These are phyloP conservation scores for Talaromyces sp. DNA, from an alignment of 2,329 filamentous ascomycete species.

Conservation along the genomic window DNA sequence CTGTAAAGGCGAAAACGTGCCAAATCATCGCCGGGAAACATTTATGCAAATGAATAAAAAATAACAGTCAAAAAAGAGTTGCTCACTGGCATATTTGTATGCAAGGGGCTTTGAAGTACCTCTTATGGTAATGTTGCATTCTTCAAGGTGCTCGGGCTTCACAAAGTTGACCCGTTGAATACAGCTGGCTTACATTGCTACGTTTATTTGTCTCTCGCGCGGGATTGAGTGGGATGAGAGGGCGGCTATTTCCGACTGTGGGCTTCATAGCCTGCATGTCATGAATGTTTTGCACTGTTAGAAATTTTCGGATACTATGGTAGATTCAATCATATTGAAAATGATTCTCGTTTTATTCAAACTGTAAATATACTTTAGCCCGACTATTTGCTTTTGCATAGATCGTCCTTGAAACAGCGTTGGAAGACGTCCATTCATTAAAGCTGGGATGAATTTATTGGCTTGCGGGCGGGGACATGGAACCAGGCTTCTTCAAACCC, in stretches of 20 bases:
- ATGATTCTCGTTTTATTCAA: too few species aligned
- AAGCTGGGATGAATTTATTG: not conserved
- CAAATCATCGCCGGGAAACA: conserved; percentile 12
- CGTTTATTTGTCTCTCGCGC: not conserved
- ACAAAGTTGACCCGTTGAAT: conserved; percentile 4
- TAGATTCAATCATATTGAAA: too few species aligned
- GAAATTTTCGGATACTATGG: too few species aligned
- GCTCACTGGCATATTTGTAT: not conserved
- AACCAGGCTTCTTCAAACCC: conserved; percentile 21
- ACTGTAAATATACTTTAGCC: too few species aligned
- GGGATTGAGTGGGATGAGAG: not conserved
- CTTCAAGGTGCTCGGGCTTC: conserved; percentile 1
- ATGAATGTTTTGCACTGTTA: too few species aligned
- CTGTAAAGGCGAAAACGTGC: conserved; percentile 7
- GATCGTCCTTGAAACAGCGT: too few species aligned
- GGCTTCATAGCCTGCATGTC: too few species aligned
- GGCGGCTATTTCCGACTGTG: not conserved
- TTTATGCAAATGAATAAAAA: not conserved
- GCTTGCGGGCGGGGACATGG: conserved; percentile 17
- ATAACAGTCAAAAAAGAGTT: too few species aligned
- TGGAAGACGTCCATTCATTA: too few species aligned
- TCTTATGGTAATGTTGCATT: conserved; percentile 21
- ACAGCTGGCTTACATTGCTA: not conserved
- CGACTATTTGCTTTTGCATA: too few species aligned
- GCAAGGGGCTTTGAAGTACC: not conserved